Evolutionary conservation across 73 alveolate genomes (phyloP).

Genomic region (Paraurostyla sp.): DNA sequence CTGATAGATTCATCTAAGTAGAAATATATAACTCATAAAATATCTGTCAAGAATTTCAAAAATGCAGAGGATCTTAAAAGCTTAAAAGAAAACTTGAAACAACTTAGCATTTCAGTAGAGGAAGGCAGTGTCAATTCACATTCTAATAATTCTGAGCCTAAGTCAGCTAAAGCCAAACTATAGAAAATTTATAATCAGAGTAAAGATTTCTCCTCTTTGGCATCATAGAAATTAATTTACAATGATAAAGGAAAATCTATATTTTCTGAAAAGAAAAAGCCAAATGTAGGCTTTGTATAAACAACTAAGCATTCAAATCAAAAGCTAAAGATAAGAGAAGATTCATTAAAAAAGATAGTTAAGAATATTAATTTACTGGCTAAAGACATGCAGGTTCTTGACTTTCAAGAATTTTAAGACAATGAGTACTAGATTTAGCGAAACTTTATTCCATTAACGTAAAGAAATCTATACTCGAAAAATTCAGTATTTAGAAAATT

Average conservation of each 20-base stretch:
- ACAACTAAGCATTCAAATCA: not conserved
- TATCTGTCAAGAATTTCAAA: not conserved
- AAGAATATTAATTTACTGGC: not conserved
- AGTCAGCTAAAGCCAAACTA: not conserved
- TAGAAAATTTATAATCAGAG: not conserved
- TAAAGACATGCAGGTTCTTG: not conserved
- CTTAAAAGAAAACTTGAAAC: not conserved
- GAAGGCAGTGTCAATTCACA: not conserved
- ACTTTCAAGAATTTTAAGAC: not conserved
- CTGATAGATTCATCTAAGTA: not conserved
- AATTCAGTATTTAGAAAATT: too few species aligned
- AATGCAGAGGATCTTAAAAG: not conserved
- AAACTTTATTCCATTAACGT: too few species aligned
- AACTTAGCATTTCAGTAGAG: slow-evolving; percentile 12
- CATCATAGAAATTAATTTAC: not conserved
- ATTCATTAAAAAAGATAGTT: not conserved
- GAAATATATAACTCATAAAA: not conserved
- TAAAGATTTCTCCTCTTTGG: not conserved
- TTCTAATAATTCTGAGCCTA: slow-evolving; percentile 1
- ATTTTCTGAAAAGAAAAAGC: not conserved
- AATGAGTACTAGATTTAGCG: not conserved
- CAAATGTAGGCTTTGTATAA: not conserved
- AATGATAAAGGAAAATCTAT: not conserved
- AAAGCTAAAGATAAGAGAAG: not conserved
- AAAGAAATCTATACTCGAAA: too few species aligned